A percentile compares a stretch with the other conserved stretches of the same genome.
Evolutionary conservation across 225 moss, liverwort and hornwort species (phyloP).

Genomic region (Physcomitrium patens): DNA sequence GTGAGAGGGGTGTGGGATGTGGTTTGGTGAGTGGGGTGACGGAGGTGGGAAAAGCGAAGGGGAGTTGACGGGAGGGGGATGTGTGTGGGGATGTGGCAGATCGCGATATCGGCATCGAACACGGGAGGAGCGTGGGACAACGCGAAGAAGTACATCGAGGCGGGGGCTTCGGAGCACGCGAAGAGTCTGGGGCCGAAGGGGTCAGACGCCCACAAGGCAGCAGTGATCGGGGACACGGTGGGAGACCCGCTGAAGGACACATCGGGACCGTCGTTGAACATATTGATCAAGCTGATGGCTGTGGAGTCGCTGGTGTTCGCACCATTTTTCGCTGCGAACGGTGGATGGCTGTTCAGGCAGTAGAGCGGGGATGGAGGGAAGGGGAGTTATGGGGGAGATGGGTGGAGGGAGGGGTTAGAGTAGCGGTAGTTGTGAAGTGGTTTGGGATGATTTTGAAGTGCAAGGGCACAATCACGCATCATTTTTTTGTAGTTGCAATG

Average conservation of each 20-base stretch:
- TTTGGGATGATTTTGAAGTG: no score
- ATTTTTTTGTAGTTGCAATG: no score
- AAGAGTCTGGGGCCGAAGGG: slow-evolving; percentile 41
- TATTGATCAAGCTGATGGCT: slow-evolving; percentile 45
- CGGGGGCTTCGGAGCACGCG: slow-evolving; percentile 36
- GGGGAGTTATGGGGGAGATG: no score
- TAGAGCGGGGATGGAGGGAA: no score
- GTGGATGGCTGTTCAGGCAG: slow-evolving; percentile 32
- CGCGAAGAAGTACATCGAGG: slow-evolving; percentile 49
- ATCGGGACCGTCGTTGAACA: slow-evolving; percentile 40
- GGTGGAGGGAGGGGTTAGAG: no score
- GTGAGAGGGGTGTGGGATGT: slow-evolving; percentile 8
- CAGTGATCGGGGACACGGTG: slow-evolving; percentile 45
- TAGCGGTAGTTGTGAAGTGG: no score
- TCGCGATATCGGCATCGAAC: slow-evolving; percentile 39
- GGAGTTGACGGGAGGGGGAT: neutral
- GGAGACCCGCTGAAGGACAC: slow-evolving; percentile 52
- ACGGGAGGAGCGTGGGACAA: slow-evolving; percentile 51
- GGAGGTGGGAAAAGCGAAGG: neutral
- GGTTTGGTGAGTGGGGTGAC: no score
- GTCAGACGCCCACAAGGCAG: slow-evolving; percentile 44
- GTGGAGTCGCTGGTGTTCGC: slow-evolving; percentile 43
- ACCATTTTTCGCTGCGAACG: slow-evolving; percentile 38
- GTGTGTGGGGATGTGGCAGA: slow-evolving; percentile 1
- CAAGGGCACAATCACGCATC: no score